A percentile compares a stretch with the other conserved stretches of the same genome.
These are phyloP conservation scores for Cyclostephanos tholiformis DNA, from an alignment of 108 stramenopile genomes.

Conservation along the genomic window DNA sequence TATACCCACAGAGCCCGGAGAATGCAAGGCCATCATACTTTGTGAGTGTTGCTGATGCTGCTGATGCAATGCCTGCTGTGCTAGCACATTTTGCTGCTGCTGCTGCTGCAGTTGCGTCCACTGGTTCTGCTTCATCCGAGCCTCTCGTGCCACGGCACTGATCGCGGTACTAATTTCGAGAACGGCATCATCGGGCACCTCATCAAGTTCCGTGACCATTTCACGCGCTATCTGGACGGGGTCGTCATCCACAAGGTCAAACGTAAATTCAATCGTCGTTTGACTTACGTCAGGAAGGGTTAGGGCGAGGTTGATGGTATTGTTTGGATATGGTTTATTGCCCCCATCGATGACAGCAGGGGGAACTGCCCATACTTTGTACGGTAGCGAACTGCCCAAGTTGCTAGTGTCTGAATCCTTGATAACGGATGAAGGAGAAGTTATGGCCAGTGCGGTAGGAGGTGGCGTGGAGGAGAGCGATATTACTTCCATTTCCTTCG, in stretches of 20 bases:
- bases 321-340: constrained; percentile 61
- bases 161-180: constrained; percentile 88
- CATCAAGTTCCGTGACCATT: constrained; percentile 83
- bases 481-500: constrained; percentile 20
- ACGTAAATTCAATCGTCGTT: constrained; percentile 86
- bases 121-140: constrained; percentile 72
- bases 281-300: constrained; percentile 79
- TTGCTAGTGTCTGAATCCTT: constrained; percentile 36
- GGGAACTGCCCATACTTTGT: constrained; percentile 67
- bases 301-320: constrained; percentile 77
- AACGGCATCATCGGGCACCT: constrained; percentile 76
- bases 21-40: constrained; percentile 19
- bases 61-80: constrained; percentile 36
- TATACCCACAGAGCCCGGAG: constrained; percentile 13
- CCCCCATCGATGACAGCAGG: constrained; percentile 47
- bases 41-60: constrained; percentile 28
- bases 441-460: constrained; percentile 2
- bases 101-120: constrained; percentile 49
- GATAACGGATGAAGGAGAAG: constrained; percentile 15
- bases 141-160: constrained; percentile 77
- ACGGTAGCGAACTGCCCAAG: constrained; percentile 28
- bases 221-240: constrained; percentile 87
- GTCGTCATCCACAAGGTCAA: constrained; percentile 87
- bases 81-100: constrained; percentile 29
- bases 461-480: constrained; percentile 19